Base-by-base conservation (phyloP, 202 grass and related monocot species). In the Carex sylvatica region DNA sequence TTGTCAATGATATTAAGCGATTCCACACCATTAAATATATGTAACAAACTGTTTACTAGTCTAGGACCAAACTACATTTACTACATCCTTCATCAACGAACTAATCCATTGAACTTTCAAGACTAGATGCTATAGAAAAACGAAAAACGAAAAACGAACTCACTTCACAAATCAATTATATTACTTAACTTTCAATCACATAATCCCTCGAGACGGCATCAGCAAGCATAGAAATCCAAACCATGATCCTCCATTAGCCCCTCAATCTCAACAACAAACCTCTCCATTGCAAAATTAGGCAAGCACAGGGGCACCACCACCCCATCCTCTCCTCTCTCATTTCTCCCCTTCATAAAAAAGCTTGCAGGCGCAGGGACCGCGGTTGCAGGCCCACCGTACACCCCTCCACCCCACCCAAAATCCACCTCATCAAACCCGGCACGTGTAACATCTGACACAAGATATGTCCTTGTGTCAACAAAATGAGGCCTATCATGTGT, bases 371-470 rank as follows among this genome's bases (percentile, higher is more conserved):
- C 74, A 1, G 85, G 84, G 16, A 82, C 0, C 0, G 35, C 33
- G 0, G 23, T 42, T 0, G 79, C 74, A 0, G 49, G 62, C 2
- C 90, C 90, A 1, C 93, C 93, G 56, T 90, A 90, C 36, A 70
- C 81, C 16, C 84, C 86, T 76, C 36, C 40, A 47, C 89, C 93
- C 89, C 91, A 93, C 56, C 93, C 91, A 0, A 93, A 79, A 55
- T 97, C 93, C 0, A 93, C 55, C 3, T 46, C 66, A 13, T 42
- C 2, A 49, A 97, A 93, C 61, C 91, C 93, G 0, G 83, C 83
- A 14, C 53, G 84, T 0, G 90, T 88, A 30, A 81, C 53, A 20
- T 97, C 93, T 0, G 93, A 97, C 22, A 93, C 84, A 20, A 90
- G 3, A 22, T 87, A 91, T 56, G 86, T 10, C 49, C 90, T 91